These are phyloP conservation scores for Albophoma yamanashiensis DNA, from an alignment of 2,329 filamentous ascomycete species.

Conservation along the genomic window DNA sequence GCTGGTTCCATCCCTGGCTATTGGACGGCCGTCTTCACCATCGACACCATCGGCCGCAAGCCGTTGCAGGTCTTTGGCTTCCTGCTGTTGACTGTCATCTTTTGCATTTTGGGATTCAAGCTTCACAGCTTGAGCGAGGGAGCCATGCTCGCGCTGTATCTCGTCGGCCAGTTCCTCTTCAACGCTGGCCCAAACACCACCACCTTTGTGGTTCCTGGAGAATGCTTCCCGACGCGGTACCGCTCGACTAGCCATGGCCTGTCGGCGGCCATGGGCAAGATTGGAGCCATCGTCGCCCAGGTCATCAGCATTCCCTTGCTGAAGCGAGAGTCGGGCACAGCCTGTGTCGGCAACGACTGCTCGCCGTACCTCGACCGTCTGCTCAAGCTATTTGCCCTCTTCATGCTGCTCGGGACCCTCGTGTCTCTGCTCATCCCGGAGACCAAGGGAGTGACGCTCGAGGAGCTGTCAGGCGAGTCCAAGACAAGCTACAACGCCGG, in stretches of 20 bases:
- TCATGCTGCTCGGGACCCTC: conserved; percentile 65
- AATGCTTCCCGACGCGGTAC: conserved; percentile 55
- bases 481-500: conserved; percentile 46
- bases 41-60: conserved; percentile 69
- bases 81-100: conserved; percentile 47
- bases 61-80: conserved; percentile 61
- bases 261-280: conserved; percentile 55
- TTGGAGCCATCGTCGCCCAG: conserved; percentile 59
- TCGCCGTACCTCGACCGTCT: conserved; percentile 58
- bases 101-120: conserved; percentile 51
- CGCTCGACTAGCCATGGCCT: conserved; percentile 53
- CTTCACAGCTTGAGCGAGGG: conserved; percentile 36
- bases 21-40: conserved; percentile 62
- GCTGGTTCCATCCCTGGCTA: conserved; percentile 73
- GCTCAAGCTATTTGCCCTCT: conserved; percentile 68
- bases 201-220: conserved; percentile 54
- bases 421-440: conserved; percentile 66
- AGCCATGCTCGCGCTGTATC: conserved; percentile 48
- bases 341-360: conserved; percentile 37
- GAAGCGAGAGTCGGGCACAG: conserved; percentile 39
- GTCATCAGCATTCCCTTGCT: conserved; percentile 53
- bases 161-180: conserved; percentile 56
- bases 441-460: conserved; percentile 64
- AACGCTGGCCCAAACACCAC: conserved; percentile 57
- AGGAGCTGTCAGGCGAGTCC: conserved; percentile 57